These are phyloP conservation scores for Leishmania tropica DNA, from an alignment of 208 protist species.

Conservation along the genomic window DNA sequence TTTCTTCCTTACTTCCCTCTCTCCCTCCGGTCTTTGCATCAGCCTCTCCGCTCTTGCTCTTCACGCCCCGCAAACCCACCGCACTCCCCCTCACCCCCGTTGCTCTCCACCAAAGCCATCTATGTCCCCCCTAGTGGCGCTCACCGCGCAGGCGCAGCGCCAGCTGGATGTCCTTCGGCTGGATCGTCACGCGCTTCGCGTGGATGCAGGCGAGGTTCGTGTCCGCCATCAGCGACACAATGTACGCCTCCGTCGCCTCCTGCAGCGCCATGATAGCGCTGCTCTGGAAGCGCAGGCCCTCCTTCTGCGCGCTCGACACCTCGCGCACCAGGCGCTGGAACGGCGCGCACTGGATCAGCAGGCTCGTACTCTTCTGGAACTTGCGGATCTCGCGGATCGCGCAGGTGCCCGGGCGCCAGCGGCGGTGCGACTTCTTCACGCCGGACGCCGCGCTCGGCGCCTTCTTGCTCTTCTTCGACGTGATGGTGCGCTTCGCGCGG, in stretches of 20 bases:
- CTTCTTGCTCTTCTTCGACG: conserved; percentile 96
- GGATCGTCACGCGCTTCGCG: conserved; percentile 85
- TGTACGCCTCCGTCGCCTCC: conserved; percentile 92
- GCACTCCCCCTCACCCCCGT: too few species aligned
- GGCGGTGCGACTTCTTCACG: conserved; percentile 97
- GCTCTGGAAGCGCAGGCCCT: conserved; percentile 72
- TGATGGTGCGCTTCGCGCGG: conserved; percentile 96
- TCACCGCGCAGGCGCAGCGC: conserved; percentile 58
- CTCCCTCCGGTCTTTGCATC: too few species aligned
- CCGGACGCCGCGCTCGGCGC: conserved; percentile 95
- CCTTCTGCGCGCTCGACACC: conserved; percentile 37
- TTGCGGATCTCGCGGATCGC: conserved; percentile 97
- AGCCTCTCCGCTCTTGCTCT: too few species aligned
- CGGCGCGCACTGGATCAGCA: conserved; percentile 87
- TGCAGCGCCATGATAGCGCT: conserved; percentile 85
- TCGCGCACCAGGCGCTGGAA: conserved; percentile 92
- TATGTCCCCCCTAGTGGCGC: conserved; percentile 33
- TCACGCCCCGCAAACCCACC: too few species aligned
- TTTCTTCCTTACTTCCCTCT: too few species aligned
- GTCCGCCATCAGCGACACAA: conserved; percentile 92
- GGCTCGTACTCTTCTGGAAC: conserved; percentile 85
- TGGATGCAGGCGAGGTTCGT: conserved; percentile 91
- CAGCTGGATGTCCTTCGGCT: conserved; percentile 76
- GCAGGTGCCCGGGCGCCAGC: conserved; percentile 97
- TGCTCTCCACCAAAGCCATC: too few species aligned